Evolutionary conservation across 306 rosid species (phyloP).

Genomic region (Purshia tridentata): DNA sequence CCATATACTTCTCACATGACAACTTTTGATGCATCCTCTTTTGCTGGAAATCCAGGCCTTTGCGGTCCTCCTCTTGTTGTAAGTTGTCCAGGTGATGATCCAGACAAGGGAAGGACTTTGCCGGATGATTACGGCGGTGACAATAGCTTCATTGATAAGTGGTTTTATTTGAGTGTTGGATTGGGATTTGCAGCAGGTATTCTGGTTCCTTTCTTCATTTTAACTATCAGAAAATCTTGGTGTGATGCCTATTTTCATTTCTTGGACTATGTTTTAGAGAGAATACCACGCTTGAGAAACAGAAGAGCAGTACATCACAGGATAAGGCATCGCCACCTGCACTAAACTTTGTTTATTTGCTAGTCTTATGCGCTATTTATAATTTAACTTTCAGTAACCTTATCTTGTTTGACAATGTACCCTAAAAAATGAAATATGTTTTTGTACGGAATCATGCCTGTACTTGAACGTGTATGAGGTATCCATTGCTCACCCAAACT

Average conservation of each 20-base stretch:
- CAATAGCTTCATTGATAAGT: constrained; percentile 29
- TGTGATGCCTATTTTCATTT: constrained; percentile 34
- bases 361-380: neutral
- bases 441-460: too few species aligned
- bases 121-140: neutral
- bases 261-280: constrained; percentile 28
- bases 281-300: neutral
- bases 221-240: constrained; percentile 37
- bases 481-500: too few species aligned
- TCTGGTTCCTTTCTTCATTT: constrained; percentile 38
- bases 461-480: too few species aligned
- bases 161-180: constrained; percentile 53
- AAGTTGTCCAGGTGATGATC: constrained; percentile 21
- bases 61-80: constrained; percentile 41
- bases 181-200: constrained; percentile 45
- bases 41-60: constrained; percentile 40
- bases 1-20: constrained; percentile 37
- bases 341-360: neutral
- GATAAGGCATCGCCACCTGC: neutral
- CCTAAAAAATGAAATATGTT: too few species aligned
- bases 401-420: too few species aligned
- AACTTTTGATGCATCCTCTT: constrained; percentile 35
- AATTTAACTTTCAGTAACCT: too few species aligned
- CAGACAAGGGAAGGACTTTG: neutral
- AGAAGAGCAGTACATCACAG: neutral